Evolutionary conservation across 139 green algal genomes (phyloP).

Genomic region (Edaphochlamys debaryana): DNA sequence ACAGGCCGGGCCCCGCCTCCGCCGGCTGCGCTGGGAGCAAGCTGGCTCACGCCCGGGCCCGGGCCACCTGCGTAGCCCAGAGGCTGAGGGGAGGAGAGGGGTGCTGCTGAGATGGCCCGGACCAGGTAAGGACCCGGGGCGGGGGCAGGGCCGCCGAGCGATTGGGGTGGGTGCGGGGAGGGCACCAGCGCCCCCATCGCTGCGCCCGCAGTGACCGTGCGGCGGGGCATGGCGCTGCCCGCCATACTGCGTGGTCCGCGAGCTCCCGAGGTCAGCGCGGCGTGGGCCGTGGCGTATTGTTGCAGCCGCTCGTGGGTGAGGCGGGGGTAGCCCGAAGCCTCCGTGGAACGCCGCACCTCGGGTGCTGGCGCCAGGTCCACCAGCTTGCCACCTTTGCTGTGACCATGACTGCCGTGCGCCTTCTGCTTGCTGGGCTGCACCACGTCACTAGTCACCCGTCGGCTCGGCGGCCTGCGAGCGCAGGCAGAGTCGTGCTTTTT

Average conservation of each 20-base stretch:
- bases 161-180: not conserved
- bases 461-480: too few species aligned
- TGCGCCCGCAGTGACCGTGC: not conserved
- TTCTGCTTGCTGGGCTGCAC: not conserved
- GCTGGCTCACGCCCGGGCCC: too few species aligned
- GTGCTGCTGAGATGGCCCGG: too few species aligned
- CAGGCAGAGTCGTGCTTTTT: not conserved
- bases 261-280: not conserved
- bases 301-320: conserved; percentile 25
- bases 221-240: not conserved
- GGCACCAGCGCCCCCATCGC: not conserved
- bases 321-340: too few species aligned
- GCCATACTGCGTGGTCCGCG: not conserved
- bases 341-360: not conserved
- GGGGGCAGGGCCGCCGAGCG: not conserved
- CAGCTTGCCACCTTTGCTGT: not conserved
- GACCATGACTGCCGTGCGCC: not conserved
- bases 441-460: too few species aligned
- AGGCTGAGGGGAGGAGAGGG: too few species aligned
- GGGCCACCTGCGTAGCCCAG: too few species aligned
- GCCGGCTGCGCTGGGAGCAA: too few species aligned
- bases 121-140: not conserved
- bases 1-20: too few species aligned
- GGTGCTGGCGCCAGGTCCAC: not conserved
- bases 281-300: conserved; percentile 28